Percentiles rank a stretch among this genome's conserved stretches.
phyloP scores from a whole-genome alignment of 164 flowering plant genomes.

The Sextonia rubra region DNA sequence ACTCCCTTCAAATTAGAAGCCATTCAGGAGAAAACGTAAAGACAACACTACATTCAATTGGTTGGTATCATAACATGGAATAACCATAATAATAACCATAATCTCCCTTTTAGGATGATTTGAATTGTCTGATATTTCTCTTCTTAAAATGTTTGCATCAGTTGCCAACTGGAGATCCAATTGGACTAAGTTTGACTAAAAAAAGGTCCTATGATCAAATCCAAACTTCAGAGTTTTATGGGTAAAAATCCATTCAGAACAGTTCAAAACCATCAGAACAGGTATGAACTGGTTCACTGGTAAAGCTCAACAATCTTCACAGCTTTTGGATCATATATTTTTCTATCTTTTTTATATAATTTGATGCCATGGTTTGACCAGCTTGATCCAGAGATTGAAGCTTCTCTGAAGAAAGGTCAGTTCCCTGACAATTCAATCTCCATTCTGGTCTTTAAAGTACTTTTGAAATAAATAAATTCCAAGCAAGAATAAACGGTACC shows the following conservation, averaged over 20 bases:
- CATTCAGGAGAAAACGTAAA: background rate
- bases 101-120: too few species aligned
- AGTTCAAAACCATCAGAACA: background rate
- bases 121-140: too few species aligned
- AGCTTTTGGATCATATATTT: background rate
- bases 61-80: too few species aligned
- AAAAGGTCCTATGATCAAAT: background rate
- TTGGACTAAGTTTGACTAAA: background rate
- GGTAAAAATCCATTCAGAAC: background rate
- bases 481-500: constrained; percentile 32
- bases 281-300: background rate
- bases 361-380: background rate
- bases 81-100: too few species aligned
- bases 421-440: background rate
- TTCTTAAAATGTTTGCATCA: too few species aligned
- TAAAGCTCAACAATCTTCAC: background rate
- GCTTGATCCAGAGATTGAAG: too few species aligned
- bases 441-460: background rate
- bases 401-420: background rate
- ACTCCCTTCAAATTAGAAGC: background rate
- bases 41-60: background rate
- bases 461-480: background rate
- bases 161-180: background rate
- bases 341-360: too few species aligned
- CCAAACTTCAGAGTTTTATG: background rate